Evolutionary conservation across 164 flowering plant genomes (phyloP).

Genomic region (Berberis thunbergii): DNA sequence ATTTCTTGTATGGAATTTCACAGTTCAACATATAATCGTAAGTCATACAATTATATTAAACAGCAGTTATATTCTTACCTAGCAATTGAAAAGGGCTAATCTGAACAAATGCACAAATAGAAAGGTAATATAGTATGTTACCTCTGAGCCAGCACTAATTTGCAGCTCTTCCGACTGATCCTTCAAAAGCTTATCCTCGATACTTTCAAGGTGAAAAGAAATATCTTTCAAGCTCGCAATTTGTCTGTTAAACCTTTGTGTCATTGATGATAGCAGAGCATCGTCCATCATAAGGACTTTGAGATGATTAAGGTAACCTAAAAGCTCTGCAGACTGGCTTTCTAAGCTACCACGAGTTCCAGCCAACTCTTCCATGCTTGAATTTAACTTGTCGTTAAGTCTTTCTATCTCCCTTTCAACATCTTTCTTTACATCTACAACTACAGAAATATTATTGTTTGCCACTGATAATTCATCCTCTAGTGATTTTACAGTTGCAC

Average conservation of each 20-base stretch:
- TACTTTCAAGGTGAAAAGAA: conserved; percentile 37
- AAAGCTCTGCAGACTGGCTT: conserved; percentile 50
- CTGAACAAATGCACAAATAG: background rate
- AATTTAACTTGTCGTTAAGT: conserved; percentile 17
- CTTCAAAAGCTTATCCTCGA: conserved; percentile 22
- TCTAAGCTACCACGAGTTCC: conserved; percentile 51
- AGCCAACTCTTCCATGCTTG: conserved; percentile 43
- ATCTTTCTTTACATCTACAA: conserved; percentile 32
- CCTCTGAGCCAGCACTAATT: conserved; percentile 31
- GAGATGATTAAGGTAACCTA: conserved; percentile 41
- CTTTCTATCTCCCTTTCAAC: conserved; percentile 29
- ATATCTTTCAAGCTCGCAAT: conserved; percentile 47
- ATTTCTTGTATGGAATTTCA: too few relatives aligned
- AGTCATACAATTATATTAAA: too few relatives aligned
- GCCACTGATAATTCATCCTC: conserved; percentile 45
- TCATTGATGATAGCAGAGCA: conserved; percentile 26
- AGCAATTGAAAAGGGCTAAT: too few relatives aligned
- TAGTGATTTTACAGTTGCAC: conserved; percentile 34
- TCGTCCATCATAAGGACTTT: conserved; percentile 44
- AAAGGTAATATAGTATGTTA: conserved; percentile 10
- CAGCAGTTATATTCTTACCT: too few relatives aligned
- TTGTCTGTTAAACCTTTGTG: conserved; percentile 33
- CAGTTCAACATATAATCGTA: too few relatives aligned
- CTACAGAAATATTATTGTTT: conserved; percentile 32
- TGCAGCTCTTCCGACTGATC: conserved; percentile 19